phyloP scores from a whole-genome alignment of 2,329 filamentous ascomycete species.

The Sclerotinia sclerotiorum region DNA sequence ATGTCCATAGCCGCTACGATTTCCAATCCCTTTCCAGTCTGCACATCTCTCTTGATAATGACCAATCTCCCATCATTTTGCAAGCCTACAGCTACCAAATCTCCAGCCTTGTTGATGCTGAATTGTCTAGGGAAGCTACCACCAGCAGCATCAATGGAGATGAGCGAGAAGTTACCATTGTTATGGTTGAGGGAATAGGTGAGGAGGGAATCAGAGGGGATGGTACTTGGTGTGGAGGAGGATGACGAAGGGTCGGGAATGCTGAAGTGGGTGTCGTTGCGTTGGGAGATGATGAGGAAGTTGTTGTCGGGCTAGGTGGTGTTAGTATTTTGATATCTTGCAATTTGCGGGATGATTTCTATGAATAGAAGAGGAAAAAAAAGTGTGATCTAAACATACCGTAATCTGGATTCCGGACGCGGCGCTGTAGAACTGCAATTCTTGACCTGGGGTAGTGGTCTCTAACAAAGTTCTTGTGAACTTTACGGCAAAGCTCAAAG shows the following conservation, averaged over 20 bases:
- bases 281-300: constrained; percentile 67
- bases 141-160: constrained; percentile 47
- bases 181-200: constrained; percentile 56
- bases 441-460: neutral
- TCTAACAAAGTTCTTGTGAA: constrained; percentile 10
- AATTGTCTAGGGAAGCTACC: constrained; percentile 50
- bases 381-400: neutral
- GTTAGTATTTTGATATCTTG: neutral
- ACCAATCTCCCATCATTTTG: constrained; percentile 46
- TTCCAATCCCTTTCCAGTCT: constrained; percentile 41
- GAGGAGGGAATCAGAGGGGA: constrained; percentile 63
- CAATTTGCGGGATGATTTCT: no score
- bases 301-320: constrained; percentile 53
- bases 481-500: neutral
- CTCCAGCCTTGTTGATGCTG: constrained; percentile 46
- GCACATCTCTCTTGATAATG: constrained; percentile 45
- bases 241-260: constrained; percentile 48
- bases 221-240: constrained; percentile 43
- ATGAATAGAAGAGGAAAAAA: neutral
- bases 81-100: constrained; percentile 48
- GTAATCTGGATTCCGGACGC: neutral
- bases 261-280: constrained; percentile 57
- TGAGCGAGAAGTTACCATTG: constrained; percentile 48
- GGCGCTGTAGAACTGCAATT: constrained; percentile 4
- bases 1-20: constrained; percentile 34